Base-by-base conservation (phyloP, 2,329 filamentous ascomycete species). In the Pseudogymnoascus sp. region DNA sequence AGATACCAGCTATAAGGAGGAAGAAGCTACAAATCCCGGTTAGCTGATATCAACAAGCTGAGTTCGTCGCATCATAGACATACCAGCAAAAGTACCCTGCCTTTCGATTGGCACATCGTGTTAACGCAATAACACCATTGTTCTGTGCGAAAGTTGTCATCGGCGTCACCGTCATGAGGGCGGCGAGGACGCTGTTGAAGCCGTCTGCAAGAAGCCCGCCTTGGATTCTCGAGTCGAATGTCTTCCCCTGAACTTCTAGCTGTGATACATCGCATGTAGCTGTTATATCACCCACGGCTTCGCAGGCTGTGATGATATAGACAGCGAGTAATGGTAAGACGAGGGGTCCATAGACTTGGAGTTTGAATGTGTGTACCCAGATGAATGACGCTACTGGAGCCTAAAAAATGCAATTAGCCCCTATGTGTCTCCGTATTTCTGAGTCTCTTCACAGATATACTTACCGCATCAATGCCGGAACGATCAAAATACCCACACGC, bases 131-230 rank as follows among this genome's bases (percentile, higher is more conserved):
- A 60, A 93, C 89, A 37, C 90, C 90, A 72, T 93, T 93, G 77
- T 93, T 93, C 73, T 93, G 89, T 0, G 90, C 90, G 68, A 93
- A 93, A 0, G 87, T 88, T 1, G 85, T 87, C 84, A 93, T 90
- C 31, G 90, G 89, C 0, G 89, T 90, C 67, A 91, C 89, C 58
- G 90, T 93, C 77, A 87, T 89, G 33, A 95, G 81, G 0, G 86
- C 88, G 14, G 89, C 88, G 14, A 93, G 77, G 66, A 91, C 77
- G 37, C 90, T 89, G 69, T 90, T 91, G 60, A 92, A 68, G 0
- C 90, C 90, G 68, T 95, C 91, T 0, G 89, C 89, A 3, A 95
- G 75, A 14, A 93, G 83, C 35, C 90, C 90, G 11, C 90, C 90
- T 74, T 93, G 89, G 69, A 93, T 89, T 8, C 89, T 83, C 41